Conservation (phyloP, 2,329 filamentous ascomycete genomes). For the Clarireedia paspali region DNA sequence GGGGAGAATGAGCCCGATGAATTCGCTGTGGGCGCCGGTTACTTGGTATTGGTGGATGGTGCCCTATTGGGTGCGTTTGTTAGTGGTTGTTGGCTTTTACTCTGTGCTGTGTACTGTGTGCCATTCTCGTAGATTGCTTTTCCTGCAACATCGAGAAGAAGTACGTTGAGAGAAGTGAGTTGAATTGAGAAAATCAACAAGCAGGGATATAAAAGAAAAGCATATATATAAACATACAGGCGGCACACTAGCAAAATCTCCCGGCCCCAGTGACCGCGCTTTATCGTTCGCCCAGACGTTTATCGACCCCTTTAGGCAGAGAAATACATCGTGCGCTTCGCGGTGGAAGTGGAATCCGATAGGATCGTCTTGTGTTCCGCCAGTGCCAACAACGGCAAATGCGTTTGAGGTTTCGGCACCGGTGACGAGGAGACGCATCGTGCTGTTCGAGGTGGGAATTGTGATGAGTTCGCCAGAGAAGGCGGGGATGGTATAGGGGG, state of each 20-base stretch:
- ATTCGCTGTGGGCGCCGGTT: constrained; percentile 46
- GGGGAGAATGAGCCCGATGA: constrained; percentile 45
- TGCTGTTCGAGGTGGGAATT: constrained; percentile 22
- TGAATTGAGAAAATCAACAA: not conserved
- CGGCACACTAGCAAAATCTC: constrained; percentile 51
- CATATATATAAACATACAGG: constrained; percentile 33
- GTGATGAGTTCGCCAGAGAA: constrained; percentile 23
- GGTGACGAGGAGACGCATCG: constrained; percentile 22
- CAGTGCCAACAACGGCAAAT: constrained; percentile 22
- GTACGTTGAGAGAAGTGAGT: not conserved
- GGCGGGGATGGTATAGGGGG: constrained; percentile 17
- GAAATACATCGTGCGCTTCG: constrained; percentile 49
- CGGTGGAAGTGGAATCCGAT: constrained; percentile 49
- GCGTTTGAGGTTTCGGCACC: constrained; percentile 25
- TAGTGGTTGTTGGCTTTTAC: not conserved
- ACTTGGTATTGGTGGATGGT: constrained; percentile 49
- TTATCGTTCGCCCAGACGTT: constrained; percentile 52
- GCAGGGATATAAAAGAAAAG: not conserved
- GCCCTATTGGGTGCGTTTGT: constrained; percentile 28
- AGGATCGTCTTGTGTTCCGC: constrained; percentile 21
- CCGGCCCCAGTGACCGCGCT: constrained; percentile 43
- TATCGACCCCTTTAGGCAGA: constrained; percentile 45
- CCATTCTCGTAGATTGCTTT: not conserved
- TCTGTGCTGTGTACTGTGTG: not conserved
- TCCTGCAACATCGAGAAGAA: too few relatives aligned